Evolutionary conservation across 495 filamentous ascomycete genomes (phyloP).

Genomic region (Letharia lupina): DNA sequence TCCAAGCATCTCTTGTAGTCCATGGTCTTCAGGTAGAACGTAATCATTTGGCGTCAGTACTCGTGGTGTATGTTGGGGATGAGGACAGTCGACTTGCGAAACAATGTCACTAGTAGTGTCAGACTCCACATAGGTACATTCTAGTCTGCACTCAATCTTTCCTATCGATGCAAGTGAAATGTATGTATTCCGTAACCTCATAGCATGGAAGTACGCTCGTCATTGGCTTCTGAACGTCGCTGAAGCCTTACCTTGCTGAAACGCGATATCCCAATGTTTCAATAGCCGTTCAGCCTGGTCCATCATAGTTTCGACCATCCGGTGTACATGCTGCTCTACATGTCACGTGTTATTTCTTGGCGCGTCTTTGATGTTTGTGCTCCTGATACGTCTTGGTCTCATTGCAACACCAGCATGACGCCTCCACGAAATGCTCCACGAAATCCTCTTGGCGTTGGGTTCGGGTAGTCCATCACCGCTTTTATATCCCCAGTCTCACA

Average conservation of each 20-base stretch:
- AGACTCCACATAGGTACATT: background rate
- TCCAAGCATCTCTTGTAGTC: background rate
- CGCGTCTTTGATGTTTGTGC: background rate
- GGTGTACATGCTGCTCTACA: too few relatives aligned
- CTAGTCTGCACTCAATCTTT: background rate
- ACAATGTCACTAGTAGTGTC: background rate
- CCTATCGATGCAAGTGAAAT: background rate
- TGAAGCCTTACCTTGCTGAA: too few relatives aligned
- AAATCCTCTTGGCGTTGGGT: slow-evolving; percentile 79
- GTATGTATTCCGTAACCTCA: background rate
- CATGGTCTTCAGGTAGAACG: background rate
- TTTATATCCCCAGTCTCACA: slow-evolving; percentile 40
- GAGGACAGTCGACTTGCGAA: background rate
- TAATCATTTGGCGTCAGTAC: background rate
- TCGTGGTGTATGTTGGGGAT: background rate
- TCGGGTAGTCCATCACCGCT: slow-evolving; percentile 87
- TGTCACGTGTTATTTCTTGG: background rate
- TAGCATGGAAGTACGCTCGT: background rate
- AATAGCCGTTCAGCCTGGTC: background rate
- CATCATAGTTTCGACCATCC: too few relatives aligned
- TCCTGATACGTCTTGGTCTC: background rate
- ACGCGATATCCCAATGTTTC: background rate
- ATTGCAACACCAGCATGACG: slow-evolving; percentile 1
- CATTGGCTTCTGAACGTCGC: too few relatives aligned
- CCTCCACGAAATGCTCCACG: slow-evolving; percentile 69